phyloP scores from a whole-genome alignment of 1,284 basidiomycete species.

The Cutaneotrichosporon sp. region DNA sequence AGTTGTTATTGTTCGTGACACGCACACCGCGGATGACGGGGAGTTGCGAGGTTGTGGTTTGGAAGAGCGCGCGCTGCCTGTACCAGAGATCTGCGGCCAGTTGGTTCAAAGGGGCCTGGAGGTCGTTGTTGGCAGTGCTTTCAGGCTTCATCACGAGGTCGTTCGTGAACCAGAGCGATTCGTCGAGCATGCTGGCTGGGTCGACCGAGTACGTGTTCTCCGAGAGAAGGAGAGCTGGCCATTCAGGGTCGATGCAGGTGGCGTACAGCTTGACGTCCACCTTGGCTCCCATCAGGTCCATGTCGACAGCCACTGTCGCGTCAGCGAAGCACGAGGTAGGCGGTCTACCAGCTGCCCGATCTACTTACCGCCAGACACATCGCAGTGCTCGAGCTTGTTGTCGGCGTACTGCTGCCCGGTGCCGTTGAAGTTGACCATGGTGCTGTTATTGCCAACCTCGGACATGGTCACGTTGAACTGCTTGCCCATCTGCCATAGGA shows the following conservation, averaged over 20 bases:
- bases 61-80: constrained; percentile 15
- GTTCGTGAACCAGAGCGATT: constrained; percentile 14
- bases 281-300: constrained; percentile 16
- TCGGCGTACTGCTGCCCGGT: constrained; percentile 18
- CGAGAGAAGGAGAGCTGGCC: constrained; percentile 17
- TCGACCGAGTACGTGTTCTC: constrained; percentile 14
- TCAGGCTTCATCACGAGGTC: constrained; percentile 8
- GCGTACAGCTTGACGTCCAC: constrained; percentile 18
- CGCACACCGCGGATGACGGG: constrained; percentile 12
- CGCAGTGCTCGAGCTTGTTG: constrained; percentile 17
- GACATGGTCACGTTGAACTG: constrained; percentile 14
- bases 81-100: constrained; percentile 19
- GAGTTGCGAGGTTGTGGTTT: constrained; percentile 1
- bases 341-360: no score
- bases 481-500: constrained; percentile 23
- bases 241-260: constrained; percentile 23
- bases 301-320: constrained; percentile 11
- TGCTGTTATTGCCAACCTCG: constrained; percentile 7
- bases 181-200: constrained; percentile 7
- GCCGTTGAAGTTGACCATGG: constrained; percentile 17
- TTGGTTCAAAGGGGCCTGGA: constrained; percentile 8
- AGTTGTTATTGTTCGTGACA: constrained; percentile 14
- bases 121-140: constrained; percentile 1
- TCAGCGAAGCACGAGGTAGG: no score
- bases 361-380: constrained; percentile 14